Percentiles rank a stretch among this genome's conserved stretches.
These are phyloP conservation scores for Schoenoplectus tabernaemontani DNA, from an alignment of 202 grass and related monocot species.

Conservation along the genomic window DNA sequence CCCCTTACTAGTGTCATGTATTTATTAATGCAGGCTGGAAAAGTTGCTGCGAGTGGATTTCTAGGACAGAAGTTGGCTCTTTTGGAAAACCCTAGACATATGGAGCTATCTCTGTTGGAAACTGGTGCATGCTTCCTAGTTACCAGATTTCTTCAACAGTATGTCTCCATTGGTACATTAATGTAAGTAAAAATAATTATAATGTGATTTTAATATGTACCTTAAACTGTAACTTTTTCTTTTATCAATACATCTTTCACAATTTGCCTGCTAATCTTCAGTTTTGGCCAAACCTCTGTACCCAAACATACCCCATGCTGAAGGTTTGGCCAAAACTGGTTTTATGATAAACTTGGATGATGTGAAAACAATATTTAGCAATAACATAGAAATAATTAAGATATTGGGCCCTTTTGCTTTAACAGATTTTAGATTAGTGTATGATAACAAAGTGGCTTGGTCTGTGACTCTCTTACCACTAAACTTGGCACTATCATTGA, in stretches of 20 bases:
- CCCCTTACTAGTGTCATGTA: neutral
- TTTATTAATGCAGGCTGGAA: slow-evolving; percentile 41
- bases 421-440: neutral
- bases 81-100: slow-evolving; percentile 59
- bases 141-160: slow-evolving; percentile 53
- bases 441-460: neutral
- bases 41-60: slow-evolving; percentile 44
- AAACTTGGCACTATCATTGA: neutral
- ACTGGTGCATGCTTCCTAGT: slow-evolving; percentile 51
- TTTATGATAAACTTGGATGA: neutral
- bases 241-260: neutral
- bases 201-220: neutral
- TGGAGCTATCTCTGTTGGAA: slow-evolving; percentile 51
- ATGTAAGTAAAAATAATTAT: slow-evolving; percentile 32
- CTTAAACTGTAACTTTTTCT: neutral
- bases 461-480: neutral
- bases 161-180: slow-evolving; percentile 46
- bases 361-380: neutral
- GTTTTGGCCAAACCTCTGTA: too few species aligned
- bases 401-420: neutral
- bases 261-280: neutral
- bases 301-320: neutral
- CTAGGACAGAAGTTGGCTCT: slow-evolving; percentile 32
- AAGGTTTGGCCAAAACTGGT: neutral
- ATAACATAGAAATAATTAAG: neutral